Conservation (phyloP, 202 grass and related monocot genomes). For the Setaria italica region DNA sequence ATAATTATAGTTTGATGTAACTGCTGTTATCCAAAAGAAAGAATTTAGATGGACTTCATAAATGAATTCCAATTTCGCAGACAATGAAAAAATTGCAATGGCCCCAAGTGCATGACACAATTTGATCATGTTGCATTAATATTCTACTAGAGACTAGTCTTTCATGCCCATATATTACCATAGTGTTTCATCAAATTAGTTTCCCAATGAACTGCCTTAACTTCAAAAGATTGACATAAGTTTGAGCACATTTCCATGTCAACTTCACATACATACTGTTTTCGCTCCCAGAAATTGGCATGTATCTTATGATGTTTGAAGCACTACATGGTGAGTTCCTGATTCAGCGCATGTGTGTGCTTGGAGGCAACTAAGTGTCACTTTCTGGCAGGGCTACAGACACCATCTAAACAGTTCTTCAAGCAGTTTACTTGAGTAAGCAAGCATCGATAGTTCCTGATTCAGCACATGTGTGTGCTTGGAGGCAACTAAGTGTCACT, state of each 20-base stretch:
- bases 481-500: not conserved
- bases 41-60: not conserved
- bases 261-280: not conserved
- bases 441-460: not conserved
- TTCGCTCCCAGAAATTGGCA: not conserved
- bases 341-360: not conserved
- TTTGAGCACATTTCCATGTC: not conserved
- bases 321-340: not conserved
- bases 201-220: not conserved
- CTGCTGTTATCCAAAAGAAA: not conserved
- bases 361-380: not conserved
- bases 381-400: not conserved
- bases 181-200: not conserved
- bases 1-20: not conserved
- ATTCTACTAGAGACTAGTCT: not conserved
- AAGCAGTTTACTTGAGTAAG: conserved; percentile 15
- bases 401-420: not conserved
- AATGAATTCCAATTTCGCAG: not conserved
- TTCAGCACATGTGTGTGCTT: not conserved
- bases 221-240: not conserved
- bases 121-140: not conserved
- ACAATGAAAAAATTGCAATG: not conserved
- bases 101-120: not conserved
- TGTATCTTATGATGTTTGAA: not conserved
- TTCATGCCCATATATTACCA: not conserved